These are phyloP conservation scores for Penicillium concentricum DNA, from an alignment of 2,329 filamentous ascomycete genomes.

Conservation along the genomic window DNA sequence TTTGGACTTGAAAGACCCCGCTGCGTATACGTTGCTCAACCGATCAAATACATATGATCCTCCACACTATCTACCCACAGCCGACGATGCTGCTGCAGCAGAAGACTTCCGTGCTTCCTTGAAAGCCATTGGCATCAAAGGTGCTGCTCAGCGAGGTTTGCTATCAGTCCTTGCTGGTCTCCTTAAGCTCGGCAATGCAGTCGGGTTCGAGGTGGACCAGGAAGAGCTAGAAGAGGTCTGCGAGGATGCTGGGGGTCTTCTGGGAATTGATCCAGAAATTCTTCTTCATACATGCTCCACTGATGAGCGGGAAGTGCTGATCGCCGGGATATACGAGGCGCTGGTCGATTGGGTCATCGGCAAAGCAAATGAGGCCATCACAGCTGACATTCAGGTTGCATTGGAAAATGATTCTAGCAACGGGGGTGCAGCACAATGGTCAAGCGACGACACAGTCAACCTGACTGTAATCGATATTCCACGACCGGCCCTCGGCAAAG, in stretches of 20 bases:
- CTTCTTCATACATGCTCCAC: slow-evolving; percentile 77
- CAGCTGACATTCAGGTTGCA: slow-evolving; percentile 67
- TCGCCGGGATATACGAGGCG: slow-evolving; percentile 87
- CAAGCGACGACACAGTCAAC: slow-evolving; percentile 77
- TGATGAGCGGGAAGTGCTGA: slow-evolving; percentile 76
- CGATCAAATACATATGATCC: slow-evolving; percentile 82
- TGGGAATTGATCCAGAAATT: slow-evolving; percentile 83
- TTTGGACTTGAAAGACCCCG: slow-evolving; percentile 73
- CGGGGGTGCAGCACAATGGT: slow-evolving; percentile 64
- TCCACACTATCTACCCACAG: slow-evolving; percentile 84
- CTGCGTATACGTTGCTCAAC: slow-evolving; percentile 74
- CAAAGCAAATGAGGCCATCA: slow-evolving; percentile 84
- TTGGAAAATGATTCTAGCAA: slow-evolving; percentile 65
- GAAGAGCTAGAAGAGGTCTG: slow-evolving; percentile 83
- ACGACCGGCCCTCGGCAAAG: slow-evolving; percentile 76
- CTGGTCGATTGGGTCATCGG: slow-evolving; percentile 91
- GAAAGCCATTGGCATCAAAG: slow-evolving; percentile 92
- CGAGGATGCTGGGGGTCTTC: slow-evolving; percentile 81
- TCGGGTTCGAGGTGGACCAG: slow-evolving; percentile 79
- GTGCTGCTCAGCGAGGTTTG: slow-evolving; percentile 74
- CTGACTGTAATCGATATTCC: slow-evolving; percentile 88
- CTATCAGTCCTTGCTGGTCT: slow-evolving; percentile 83
- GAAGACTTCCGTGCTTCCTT: slow-evolving; percentile 88
- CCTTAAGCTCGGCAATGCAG: slow-evolving; percentile 85
- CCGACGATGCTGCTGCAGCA: slow-evolving; percentile 86